Percentiles rank a stretch among this genome's conserved stretches.
These are phyloP conservation scores for Penicillium sp. DNA, from an alignment of 2,329 filamentous ascomycete genomes.

Conservation along the genomic window DNA sequence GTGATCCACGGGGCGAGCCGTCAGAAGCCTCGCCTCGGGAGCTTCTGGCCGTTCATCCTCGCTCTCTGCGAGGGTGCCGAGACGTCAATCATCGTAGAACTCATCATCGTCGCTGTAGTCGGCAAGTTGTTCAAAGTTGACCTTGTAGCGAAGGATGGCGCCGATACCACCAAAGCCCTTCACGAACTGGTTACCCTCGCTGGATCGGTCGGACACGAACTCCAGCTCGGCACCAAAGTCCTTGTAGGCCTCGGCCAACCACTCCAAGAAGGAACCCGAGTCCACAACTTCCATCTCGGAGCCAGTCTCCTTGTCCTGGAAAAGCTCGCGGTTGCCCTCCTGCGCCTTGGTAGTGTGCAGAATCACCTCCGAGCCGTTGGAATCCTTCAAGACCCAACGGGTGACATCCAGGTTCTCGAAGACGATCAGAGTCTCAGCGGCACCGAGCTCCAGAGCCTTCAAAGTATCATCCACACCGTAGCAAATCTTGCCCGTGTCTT, in stretches of 20 bases:
- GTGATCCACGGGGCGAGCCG: slow-evolving; percentile 44
- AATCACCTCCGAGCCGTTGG: slow-evolving; percentile 63
- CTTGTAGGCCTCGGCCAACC: slow-evolving; percentile 97
- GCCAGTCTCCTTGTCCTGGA: slow-evolving; percentile 92
- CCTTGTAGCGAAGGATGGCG: slow-evolving; percentile 95
- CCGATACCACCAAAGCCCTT: slow-evolving; percentile 99
- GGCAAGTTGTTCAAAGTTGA: slow-evolving; percentile 98
- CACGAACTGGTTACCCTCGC: slow-evolving; percentile 98
- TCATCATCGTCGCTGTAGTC: slow-evolving; percentile 88
- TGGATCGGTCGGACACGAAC: slow-evolving; percentile 95
- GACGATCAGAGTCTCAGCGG: slow-evolving; percentile 88
- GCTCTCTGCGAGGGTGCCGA: slow-evolving; percentile 76
- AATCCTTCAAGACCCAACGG: slow-evolving; percentile 81
- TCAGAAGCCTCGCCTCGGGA: slow-evolving; percentile 49
- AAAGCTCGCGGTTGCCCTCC: slow-evolving; percentile 72
- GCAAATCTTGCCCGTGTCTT: slow-evolving; percentile 93
- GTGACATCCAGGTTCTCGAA: slow-evolving; percentile 96
- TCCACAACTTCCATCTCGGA: slow-evolving; percentile 94
- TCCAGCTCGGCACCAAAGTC: slow-evolving; percentile 94
- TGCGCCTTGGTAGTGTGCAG: slow-evolving; percentile 85
- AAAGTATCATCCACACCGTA: slow-evolving; percentile 97
- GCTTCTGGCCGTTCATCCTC: slow-evolving; percentile 72
- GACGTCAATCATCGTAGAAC: slow-evolving; percentile 91
- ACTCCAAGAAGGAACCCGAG: slow-evolving; percentile 93
- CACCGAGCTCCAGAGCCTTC: slow-evolving; percentile 92